These are phyloP conservation scores for Simplicillium sp. DNA, from an alignment of 2,329 filamentous ascomycete species.

Conservation along the genomic window DNA sequence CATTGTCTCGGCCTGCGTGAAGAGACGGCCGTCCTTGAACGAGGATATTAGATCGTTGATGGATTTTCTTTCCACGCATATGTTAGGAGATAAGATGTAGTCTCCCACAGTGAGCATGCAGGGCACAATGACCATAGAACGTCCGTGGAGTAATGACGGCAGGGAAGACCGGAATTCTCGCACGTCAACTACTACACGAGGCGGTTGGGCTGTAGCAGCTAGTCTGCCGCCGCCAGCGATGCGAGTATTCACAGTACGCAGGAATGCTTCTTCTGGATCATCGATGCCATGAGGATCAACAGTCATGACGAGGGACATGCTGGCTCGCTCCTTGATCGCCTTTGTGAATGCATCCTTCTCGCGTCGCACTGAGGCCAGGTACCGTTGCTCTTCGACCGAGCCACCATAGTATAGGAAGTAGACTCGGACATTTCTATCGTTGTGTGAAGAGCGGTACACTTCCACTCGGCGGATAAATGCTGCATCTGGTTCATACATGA, in stretches of 20 bases:
- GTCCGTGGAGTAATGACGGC: constrained; percentile 82
- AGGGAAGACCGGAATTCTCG: constrained; percentile 92
- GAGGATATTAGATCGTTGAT: constrained; percentile 85
- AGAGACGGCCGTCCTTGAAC: constrained; percentile 84
- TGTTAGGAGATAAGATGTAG: constrained; percentile 83
- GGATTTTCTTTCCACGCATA: constrained; percentile 92
- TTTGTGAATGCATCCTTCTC: constrained; percentile 96
- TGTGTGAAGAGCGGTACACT: constrained; percentile 91
- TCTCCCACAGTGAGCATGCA: constrained; percentile 96
- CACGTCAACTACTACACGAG: constrained; percentile 87
- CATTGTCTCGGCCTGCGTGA: constrained; percentile 89
- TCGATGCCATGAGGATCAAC: constrained; percentile 58
- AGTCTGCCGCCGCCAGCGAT: constrained; percentile 89
- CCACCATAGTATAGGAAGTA: constrained; percentile 97
- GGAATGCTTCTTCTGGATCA: constrained; percentile 83
- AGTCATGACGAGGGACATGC: constrained; percentile 83
- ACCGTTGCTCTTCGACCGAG: constrained; percentile 91
- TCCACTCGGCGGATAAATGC: constrained; percentile 91
- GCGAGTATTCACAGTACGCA: constrained; percentile 91
- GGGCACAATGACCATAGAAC: constrained; percentile 79
- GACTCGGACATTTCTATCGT: constrained; percentile 76
- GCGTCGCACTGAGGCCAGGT: constrained; percentile 77
- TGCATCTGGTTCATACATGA: constrained; percentile 97
- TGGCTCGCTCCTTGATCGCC: constrained; percentile 86
- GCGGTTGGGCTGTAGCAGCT: constrained; percentile 73